Evolutionary conservation across 805 yeast genomes (phyloP), one percentile per base, ranked within the genome.

Genomic region (Isabelozyma heimii): DNA sequence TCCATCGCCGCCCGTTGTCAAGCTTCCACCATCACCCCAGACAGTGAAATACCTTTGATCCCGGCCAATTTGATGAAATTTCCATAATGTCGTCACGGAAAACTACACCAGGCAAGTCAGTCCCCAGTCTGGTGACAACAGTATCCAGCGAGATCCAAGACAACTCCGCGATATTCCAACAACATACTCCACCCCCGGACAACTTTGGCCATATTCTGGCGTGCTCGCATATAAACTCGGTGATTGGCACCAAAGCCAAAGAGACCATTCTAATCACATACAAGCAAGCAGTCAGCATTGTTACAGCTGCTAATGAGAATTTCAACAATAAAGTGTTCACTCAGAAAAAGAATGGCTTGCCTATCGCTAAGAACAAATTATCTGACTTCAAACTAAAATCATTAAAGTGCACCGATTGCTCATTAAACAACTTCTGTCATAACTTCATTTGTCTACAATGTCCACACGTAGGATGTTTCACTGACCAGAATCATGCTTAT

Each of bases 381-480:
- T 54, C 72, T 43, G 68, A 63, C 30, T 60, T 78, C 46, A 76
- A 78, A 56, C 57, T 76, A 2, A 67, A 64, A 39, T 73, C 81
- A 2, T 60, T 83, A 26, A 69, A 68, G 49, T 84, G 90, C 57
- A 67, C 77, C 20, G 78, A 74, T 33, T 84, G 89, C 56, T 58
- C 66, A 8, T 56, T 69, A 24, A 60, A 60, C 42, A 63, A 75
- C 55, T 72, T 76, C 58, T 59, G 73, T 52, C 57, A 72, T 20
- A 84, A 76, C 57, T 79, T 87, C 75, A 68, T 72, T 20, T 88
- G 96, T 63, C 63, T 88, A 38, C 91, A 87, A 60, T 88, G 95
- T 61, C 86, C 91, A 0, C 83, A 81, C 60, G 81, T 85, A 47
- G 92, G 92, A 1, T 88, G 95, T 61, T 76, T 80, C 70, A 71